phyloP scores from a whole-genome alignment of 768 basidiomycete species.

The Cystofilobasidium macerans region DNA sequence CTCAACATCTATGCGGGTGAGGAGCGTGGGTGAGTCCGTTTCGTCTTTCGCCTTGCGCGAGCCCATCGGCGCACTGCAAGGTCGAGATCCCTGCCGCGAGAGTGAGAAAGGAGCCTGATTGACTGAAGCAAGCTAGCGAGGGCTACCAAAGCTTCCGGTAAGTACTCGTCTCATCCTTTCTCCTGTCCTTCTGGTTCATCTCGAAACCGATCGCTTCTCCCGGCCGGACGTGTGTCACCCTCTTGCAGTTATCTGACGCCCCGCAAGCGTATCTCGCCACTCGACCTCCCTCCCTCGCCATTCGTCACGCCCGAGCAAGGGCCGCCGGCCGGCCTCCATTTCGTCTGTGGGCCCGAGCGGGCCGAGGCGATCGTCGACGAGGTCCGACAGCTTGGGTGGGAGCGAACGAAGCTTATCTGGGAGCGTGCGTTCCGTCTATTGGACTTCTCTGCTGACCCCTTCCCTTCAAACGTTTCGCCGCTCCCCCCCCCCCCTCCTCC shows the following conservation, averaged over 20 bases:
- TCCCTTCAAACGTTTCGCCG: too few species aligned
- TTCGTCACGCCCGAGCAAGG: slow-evolving; percentile 40
- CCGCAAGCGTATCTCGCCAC: slow-evolving; percentile 57
- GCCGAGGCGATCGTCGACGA: slow-evolving; percentile 58
- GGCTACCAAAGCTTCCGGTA: slow-evolving; percentile 49
- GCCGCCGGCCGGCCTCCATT: slow-evolving; percentile 54
- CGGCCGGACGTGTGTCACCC: neutral
- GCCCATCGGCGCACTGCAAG: too few species aligned
- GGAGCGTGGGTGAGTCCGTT: slow-evolving; percentile 48
- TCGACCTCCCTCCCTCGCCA: slow-evolving; percentile 49
- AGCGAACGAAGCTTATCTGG: slow-evolving; percentile 44
- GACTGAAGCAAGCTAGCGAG: neutral
- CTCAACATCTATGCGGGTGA: slow-evolving; percentile 67
- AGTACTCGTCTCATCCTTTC: neutral
- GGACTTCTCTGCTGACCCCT: neutral
- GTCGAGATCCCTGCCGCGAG: too few species aligned
- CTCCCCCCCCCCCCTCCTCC: too few species aligned
- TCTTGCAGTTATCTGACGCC: slow-evolving; percentile 52
- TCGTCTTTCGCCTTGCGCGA: too few species aligned
- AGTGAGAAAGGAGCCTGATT: too few species aligned
- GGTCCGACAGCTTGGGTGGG: slow-evolving; percentile 42
- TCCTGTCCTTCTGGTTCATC: neutral
- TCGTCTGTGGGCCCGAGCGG: slow-evolving; percentile 70
- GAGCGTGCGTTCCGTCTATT: slow-evolving; percentile 40
- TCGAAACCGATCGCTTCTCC: neutral